Evolutionary conservation across 345 rosid species (phyloP).

Genomic region (Isatis tinctoria): DNA sequence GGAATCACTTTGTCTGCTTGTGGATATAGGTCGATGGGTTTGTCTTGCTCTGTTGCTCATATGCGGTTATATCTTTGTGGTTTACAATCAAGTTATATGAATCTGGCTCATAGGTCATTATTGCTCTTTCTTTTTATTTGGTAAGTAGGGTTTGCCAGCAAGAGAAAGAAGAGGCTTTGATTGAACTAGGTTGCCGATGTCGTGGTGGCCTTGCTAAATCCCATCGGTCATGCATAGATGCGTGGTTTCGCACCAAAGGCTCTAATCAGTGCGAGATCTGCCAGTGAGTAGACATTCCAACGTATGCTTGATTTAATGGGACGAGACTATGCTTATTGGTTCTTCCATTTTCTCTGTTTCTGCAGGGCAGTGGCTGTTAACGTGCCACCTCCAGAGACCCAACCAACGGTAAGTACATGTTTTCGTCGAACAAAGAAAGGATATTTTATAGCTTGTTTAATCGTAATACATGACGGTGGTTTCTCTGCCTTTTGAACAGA

Average conservation of each 20-base stretch:
- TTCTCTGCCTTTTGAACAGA: constrained; percentile 36
- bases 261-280: constrained; percentile 91
- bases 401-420: constrained; percentile 52
- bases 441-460: background rate
- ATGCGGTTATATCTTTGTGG: background rate
- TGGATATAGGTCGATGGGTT: background rate
- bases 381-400: constrained; percentile 68
- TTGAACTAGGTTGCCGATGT: constrained; percentile 84
- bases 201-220: constrained; percentile 80
- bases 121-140: background rate
- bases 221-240: constrained; percentile 76
- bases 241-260: constrained; percentile 85
- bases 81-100: constrained; percentile 5
- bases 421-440: background rate
- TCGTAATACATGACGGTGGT: background rate
- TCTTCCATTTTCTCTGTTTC: constrained; percentile 1
- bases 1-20: background rate
- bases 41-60: background rate
- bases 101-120: background rate
- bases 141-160: constrained; percentile 70
- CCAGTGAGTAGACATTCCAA: constrained; percentile 47
- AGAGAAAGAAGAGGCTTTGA: constrained; percentile 76
- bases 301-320: background rate
- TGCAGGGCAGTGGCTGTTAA: constrained; percentile 68
- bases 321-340: constrained; percentile 2